These are phyloP conservation scores for Exidia glandulosa DNA, from an alignment of 768 basidiomycete genomes.

Conservation along the genomic window DNA sequence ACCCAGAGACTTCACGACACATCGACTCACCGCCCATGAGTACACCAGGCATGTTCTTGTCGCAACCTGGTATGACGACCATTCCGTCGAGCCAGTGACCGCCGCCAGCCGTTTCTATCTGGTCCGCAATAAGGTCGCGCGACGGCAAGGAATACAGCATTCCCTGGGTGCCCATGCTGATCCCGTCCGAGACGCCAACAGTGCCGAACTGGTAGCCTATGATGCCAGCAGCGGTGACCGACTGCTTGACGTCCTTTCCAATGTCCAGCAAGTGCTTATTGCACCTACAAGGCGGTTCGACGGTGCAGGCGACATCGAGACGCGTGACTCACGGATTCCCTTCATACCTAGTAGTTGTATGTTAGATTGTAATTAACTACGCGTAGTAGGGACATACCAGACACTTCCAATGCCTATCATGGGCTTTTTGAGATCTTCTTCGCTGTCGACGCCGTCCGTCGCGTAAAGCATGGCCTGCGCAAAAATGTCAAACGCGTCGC, in stretches of 20 bases:
- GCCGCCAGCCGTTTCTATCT: slow-evolving; percentile 90
- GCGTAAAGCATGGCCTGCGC: slow-evolving; percentile 94
- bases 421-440: slow-evolving; percentile 84
- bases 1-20: background rate
- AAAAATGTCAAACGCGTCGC: background rate
- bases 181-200: slow-evolving; percentile 95
- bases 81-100: slow-evolving; percentile 98
- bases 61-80: slow-evolving; percentile 94
- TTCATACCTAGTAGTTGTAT: slow-evolving; percentile 64
- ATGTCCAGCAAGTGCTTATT: slow-evolving; percentile 87
- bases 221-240: slow-evolving; percentile 52
- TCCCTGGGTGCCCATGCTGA: slow-evolving; percentile 92
- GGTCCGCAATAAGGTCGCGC: slow-evolving; percentile 94
- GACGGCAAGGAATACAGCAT: slow-evolving; percentile 97
- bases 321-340: slow-evolving; percentile 77
- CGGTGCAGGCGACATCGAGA: background rate
- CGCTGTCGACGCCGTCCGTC: slow-evolving; percentile 77
- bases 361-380: slow-evolving; percentile 6
- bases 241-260: slow-evolving; percentile 78
- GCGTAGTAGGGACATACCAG: slow-evolving; percentile 48
- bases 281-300: slow-evolving; percentile 45
- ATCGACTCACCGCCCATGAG: slow-evolving; percentile 78
- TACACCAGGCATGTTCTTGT: slow-evolving; percentile 99
- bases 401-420: slow-evolving; percentile 98
- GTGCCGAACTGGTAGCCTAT: slow-evolving; percentile 98